Evolutionary conservation across 2,329 filamentous ascomycete species (phyloP), one percentile per base, ranked within the genome.

Genomic region (Drechslerella dactyloides): DNA sequence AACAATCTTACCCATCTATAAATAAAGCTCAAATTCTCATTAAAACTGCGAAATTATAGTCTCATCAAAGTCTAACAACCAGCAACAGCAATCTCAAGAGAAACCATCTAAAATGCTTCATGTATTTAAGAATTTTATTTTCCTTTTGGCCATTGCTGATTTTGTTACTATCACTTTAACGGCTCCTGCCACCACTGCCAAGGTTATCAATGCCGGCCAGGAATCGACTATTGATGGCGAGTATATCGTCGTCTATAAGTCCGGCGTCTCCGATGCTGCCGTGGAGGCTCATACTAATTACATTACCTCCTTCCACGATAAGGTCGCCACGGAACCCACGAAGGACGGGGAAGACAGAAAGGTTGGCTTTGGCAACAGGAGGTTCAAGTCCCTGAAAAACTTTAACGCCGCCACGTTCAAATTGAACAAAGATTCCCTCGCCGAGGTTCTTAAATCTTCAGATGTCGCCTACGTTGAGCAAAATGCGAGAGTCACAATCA

Each of bases 241-340:
- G 42, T 76, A 76, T 21, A 74, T 76, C 35, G 59, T 75, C 48
- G 54, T 75, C 46, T 68, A 74, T 21, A 75, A 75, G 46, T 23
- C 46, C 4, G 58, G 58, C n/a, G 57, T 58, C 46, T 42, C 59
- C 24, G 66, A 72, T 10, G 58, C 61, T 13, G 4, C 50, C 13
- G 63, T 74, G 37, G 53, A 73, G 33, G 40, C 37, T 30, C 75
- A 76, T 51, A 44, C 63, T 10, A 21, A 24, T 15, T 58, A 53
- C 51, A 69, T 66, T 13, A 53, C 44, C 21, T 19, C 40, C n/a
- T 30, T 68, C n/a, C 73, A 75, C 52, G 37, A 24, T 4, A 70
- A 69, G 24, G 58, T 68, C 24, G 23, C 73, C 7, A 42, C 35
- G 15, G 50, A 72, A n/a, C n/a, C n/a, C n/a, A n/a, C n/a, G 19